Evolutionary conservation across 805 yeast genomes (phyloP).

Genomic region (Wickerhamiella parazyma): DNA sequence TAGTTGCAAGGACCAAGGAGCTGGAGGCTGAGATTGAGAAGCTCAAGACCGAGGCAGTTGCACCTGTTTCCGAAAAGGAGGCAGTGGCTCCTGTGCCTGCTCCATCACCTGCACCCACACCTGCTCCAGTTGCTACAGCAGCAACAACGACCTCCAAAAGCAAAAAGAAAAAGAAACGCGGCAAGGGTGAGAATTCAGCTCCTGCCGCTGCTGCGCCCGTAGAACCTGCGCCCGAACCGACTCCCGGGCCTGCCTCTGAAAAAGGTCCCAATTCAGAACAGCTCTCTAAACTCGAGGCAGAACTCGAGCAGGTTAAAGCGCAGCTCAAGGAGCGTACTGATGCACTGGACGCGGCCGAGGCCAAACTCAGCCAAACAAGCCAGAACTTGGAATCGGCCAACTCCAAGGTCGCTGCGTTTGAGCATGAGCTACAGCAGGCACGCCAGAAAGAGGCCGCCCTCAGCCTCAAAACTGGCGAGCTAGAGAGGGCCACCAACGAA

Average conservation of each 20-base stretch:
- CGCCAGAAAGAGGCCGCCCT: neutral
- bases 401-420: neutral
- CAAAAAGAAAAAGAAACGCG: conserved; percentile 4
- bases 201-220: neutral
- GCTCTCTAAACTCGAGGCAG: neutral
- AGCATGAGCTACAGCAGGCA: neutral
- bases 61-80: neutral
- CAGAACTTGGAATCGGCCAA: neutral
- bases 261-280: neutral
- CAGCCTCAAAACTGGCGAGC: neutral
- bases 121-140: neutral
- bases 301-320: neutral
- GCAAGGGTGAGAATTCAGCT: neutral
- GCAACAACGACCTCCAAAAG: neutral
- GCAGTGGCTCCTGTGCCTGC: neutral
- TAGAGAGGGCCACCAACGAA: conserved; percentile 1
- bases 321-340: neutral
- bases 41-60: neutral
- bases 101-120: neutral
- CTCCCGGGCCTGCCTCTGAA: neutral
- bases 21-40: neutral
- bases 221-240: neutral
- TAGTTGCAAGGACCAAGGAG: neutral
- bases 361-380: neutral
- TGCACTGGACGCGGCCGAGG: neutral